Conservation (phyloP, 1,139 yeast species). For the Nematodospora anomalae region DNA sequence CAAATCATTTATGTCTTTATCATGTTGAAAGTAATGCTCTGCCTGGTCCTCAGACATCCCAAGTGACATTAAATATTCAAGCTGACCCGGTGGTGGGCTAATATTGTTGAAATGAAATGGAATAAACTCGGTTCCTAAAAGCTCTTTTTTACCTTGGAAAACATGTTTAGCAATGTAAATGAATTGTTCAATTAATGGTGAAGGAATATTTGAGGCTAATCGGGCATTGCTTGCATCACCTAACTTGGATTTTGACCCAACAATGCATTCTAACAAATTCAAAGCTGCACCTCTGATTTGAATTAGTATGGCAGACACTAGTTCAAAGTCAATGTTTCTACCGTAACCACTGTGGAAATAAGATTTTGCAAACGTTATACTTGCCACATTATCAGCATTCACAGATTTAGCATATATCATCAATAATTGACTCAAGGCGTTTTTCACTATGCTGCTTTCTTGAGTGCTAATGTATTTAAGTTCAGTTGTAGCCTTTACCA, state of each 20-base stretch:
- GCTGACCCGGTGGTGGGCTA: constrained; percentile 51
- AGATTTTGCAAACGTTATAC: constrained; percentile 25
- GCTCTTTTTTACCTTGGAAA: constrained; percentile 26
- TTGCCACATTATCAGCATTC: constrained; percentile 24
- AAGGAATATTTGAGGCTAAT: constrained; percentile 23
- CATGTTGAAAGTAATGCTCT: constrained; percentile 34
- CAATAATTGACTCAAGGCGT: constrained; percentile 43
- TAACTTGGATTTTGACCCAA: constrained; percentile 23
- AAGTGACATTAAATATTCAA: constrained; percentile 44
- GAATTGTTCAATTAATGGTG: constrained; percentile 35
- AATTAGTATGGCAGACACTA: constrained; percentile 34
- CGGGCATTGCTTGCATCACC: constrained; percentile 9
- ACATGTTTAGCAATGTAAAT: constrained; percentile 36
- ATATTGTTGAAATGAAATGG: constrained; percentile 51
- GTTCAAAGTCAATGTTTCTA: constrained; percentile 20
- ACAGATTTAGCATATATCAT: constrained; percentile 42
- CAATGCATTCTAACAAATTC: constrained; percentile 30
- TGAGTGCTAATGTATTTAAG: constrained; percentile 36
- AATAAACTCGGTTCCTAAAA: constrained; percentile 33
- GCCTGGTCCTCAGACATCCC: constrained; percentile 48
- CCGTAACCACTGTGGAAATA: constrained; percentile 28
- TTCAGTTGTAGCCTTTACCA: constrained; percentile 29
- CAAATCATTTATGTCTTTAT: constrained; percentile 22
- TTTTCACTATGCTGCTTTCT: constrained; percentile 38
- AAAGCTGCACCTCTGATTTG: constrained; percentile 42